A percentile compares a stretch with the other conserved stretches of the same genome.
phyloP scores from a whole-genome alignment of 2,329 filamentous ascomycete species.

The Pseudogymnoascus sp. region DNA sequence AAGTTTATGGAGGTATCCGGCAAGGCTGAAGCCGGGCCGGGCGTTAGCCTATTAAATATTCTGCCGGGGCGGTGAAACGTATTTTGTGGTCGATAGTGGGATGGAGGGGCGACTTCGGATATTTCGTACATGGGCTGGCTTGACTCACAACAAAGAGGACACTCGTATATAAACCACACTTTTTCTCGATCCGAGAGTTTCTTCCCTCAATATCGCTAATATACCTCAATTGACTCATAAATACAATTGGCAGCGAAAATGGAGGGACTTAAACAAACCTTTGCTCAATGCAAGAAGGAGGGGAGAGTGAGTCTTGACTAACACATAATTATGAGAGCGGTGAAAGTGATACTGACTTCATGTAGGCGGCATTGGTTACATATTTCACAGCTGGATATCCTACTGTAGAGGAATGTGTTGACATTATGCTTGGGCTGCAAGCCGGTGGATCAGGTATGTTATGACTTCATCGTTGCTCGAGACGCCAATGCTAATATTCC shows the following conservation, averaged over 20 bases:
- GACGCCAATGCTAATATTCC: slow-evolving; percentile 5
- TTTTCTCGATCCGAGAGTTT: neutral
- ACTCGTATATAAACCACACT: slow-evolving; percentile 3
- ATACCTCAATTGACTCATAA: slow-evolving; percentile 17
- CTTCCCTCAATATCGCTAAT: neutral
- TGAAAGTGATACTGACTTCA: slow-evolving; percentile 10
- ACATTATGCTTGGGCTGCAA: slow-evolving; percentile 82
- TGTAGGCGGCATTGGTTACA: slow-evolving; percentile 64
- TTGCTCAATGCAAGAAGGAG: slow-evolving; percentile 49
- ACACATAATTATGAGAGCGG: neutral
- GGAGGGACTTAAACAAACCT: slow-evolving; percentile 47
- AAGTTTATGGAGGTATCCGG: neutral
- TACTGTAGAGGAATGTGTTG: slow-evolving; percentile 68
- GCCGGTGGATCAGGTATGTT: slow-evolving; percentile 76
- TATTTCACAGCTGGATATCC: slow-evolving; percentile 96
- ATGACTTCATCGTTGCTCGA: slow-evolving; percentile 9
- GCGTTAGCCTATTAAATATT: slow-evolving; percentile 6
- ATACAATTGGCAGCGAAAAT: slow-evolving; percentile 17
- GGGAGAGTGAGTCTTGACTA: slow-evolving; percentile 28
- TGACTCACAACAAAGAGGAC: slow-evolving; percentile 8
- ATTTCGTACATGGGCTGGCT: slow-evolving; percentile 7
- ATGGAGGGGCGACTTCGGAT: slow-evolving; percentile 9
- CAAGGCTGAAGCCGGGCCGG: neutral
- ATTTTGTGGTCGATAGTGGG: slow-evolving; percentile 9
- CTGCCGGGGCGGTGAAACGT: slow-evolving; percentile 7